Conservation (phyloP, 352 stramenopile species). For the Pythium phragmiticola region DNA sequence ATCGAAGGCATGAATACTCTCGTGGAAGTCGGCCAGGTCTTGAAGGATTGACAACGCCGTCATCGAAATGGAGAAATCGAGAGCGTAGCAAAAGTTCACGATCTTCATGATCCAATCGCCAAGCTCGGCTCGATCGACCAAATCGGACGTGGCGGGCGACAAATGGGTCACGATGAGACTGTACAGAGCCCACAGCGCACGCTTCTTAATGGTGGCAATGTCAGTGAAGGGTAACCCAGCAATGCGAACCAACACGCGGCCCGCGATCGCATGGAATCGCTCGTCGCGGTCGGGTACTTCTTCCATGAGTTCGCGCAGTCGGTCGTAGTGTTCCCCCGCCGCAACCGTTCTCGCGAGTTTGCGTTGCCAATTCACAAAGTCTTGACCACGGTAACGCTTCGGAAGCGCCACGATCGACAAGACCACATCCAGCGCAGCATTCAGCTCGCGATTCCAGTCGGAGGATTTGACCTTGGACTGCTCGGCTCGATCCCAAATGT, state of each 20-base stretch:
- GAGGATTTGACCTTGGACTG: slow-evolving; percentile 69
- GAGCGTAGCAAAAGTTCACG: slow-evolving; percentile 73
- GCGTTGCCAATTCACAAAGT: slow-evolving; percentile 79
- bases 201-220: slow-evolving; percentile 77
- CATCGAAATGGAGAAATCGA: slow-evolving; percentile 78
- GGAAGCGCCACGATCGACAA: slow-evolving; percentile 74
- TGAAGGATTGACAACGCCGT: slow-evolving; percentile 76
- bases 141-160: slow-evolving; percentile 28
- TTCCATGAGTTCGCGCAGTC: slow-evolving; percentile 58
- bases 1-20: slow-evolving; percentile 67
- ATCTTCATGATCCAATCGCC: slow-evolving; percentile 80
- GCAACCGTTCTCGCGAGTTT: slow-evolving; percentile 44
- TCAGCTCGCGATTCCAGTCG: slow-evolving; percentile 82
- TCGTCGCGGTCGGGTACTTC: slow-evolving; percentile 71
- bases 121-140: slow-evolving; percentile 45
- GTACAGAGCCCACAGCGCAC: slow-evolving; percentile 78
- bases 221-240: slow-evolving; percentile 71
- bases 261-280: slow-evolving; percentile 69
- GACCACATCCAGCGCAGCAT: slow-evolving; percentile 68
- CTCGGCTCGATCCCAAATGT: slow-evolving; percentile 71
- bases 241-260: slow-evolving; percentile 74
- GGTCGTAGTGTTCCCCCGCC: slow-evolving; percentile 14
- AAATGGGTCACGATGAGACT: slow-evolving; percentile 75
- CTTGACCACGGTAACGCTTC: slow-evolving; percentile 68
- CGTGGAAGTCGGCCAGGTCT: slow-evolving; percentile 75